Evolutionary conservation across 257 asterid genomes (phyloP).

Genomic region (Cordia subcordata): DNA sequence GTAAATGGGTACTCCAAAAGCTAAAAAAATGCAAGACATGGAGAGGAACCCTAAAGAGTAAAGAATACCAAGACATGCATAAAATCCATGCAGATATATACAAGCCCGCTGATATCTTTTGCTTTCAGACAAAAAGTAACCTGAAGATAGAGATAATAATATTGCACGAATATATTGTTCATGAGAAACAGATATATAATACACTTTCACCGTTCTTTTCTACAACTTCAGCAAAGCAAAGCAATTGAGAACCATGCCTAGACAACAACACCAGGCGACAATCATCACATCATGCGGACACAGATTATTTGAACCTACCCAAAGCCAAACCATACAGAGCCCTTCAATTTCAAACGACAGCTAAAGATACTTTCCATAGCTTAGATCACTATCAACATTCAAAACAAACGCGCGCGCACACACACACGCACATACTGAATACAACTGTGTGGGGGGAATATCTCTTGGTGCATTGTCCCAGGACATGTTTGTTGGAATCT

Average conservation of each 20-base stretch:
- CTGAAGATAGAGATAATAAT: neutral
- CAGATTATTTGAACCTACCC: constrained; percentile 22
- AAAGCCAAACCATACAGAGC: constrained; percentile 3
- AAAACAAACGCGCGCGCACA: no score
- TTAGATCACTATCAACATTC: constrained; percentile 22
- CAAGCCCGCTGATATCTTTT: neutral
- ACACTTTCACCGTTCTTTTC: neutral
- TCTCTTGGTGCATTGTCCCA: constrained; percentile 17
- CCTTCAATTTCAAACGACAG: neutral
- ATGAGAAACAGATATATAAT: neutral
- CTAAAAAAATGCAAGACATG: neutral
- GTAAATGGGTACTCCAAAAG: neutral
- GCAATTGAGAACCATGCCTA: neutral
- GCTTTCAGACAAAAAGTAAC: neutral
- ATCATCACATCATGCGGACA: constrained; percentile 10
- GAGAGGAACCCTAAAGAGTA: neutral
- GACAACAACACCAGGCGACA: neutral
- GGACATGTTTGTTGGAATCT: constrained; percentile 28
- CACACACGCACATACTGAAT: neutral
- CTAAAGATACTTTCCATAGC: neutral
- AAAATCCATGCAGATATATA: no score
- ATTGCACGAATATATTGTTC: neutral
- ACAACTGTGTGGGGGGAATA: neutral
- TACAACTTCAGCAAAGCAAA: no score
- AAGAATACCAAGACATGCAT: no score